Conservation (phyloP, 257 asterid genomes). For the Phtheirospermum japonicum region DNA sequence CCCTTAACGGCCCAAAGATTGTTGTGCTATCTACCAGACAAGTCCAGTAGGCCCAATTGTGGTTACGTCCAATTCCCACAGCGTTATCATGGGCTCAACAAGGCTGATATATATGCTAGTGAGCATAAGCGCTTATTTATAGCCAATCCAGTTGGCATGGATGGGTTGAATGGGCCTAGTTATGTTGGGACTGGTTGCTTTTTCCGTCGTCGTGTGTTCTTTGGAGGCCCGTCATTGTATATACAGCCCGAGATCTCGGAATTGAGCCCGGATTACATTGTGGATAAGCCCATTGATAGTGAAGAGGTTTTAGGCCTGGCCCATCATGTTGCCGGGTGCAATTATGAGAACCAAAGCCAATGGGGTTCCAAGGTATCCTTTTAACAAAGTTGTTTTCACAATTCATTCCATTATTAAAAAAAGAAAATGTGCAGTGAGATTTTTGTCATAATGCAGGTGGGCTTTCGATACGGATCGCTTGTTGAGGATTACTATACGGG, state of each 20-base stretch:
- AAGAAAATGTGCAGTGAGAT: too few species aligned
- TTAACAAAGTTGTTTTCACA: too few species aligned
- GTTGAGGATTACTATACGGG: constrained; percentile 77
- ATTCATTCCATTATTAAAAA: too few species aligned
- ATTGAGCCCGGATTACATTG: constrained; percentile 39
- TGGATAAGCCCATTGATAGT: constrained; percentile 35
- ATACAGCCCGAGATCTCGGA: constrained; percentile 44
- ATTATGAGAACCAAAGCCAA: constrained; percentile 42
- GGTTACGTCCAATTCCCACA: constrained; percentile 80
- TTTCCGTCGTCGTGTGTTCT: constrained; percentile 57
- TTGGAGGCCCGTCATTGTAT: constrained; percentile 45
- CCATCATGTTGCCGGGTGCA: constrained; percentile 54
- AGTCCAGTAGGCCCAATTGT: constrained; percentile 36
- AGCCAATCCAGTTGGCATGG: constrained; percentile 55
- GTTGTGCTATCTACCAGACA: constrained; percentile 42
- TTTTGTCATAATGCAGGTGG: constrained; percentile 36
- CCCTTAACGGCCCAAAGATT: constrained; percentile 49
- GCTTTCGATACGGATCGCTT: constrained; percentile 69
- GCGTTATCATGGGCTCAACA: constrained; percentile 55
- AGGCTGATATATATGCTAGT: constrained; percentile 55
- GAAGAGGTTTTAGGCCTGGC: constrained; percentile 37
- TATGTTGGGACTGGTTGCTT: constrained; percentile 76
- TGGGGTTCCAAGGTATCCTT: constrained; percentile 82
- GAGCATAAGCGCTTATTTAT: constrained; percentile 48
- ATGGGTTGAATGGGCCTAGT: constrained; percentile 63